Evolutionary conservation across 2,329 filamentous ascomycete genomes (phyloP), one percentile per base, ranked within the genome.

Genomic region (Cladophialophora immunda): DNA sequence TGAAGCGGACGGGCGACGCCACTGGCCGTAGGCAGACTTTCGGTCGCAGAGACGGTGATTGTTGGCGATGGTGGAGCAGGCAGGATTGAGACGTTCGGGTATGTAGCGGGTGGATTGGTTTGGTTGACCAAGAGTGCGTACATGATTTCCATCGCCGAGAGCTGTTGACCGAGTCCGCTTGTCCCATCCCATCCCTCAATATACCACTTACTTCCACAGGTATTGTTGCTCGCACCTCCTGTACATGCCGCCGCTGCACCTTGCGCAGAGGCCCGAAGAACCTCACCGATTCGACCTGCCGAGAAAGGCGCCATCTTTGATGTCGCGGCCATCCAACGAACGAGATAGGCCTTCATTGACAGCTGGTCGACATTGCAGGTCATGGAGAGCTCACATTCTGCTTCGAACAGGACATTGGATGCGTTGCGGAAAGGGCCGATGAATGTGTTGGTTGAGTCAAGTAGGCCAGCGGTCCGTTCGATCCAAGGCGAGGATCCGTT

Each of bases 301-400:
- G 86, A 88, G 60, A 84, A 84, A 0, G 90, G 90, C 0, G 87
- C 89, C 25, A 92, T 67, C 70, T 89, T 83, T 1, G 86, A 85
- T 1, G 86, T 83, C 19, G 84, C 82, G 2, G 86, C 82, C 69
- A 92, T 80, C 87, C 89, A 91, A 50, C 88, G 86, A 72, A 87
- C 84, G 13, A 92, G 81, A 64, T 89, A 89, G 53, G 89, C 90
- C 78, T 92, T 92, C 85, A 90, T 93, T 0, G 87, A 86, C 62
- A 87, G 78, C 83, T 93, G 91, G 73, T 94, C 92, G 53, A 85
- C 82, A 62, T 89, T 89, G 81, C 92, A 94, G 19, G 79, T 84
- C 27, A 77, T 75, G 4, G 75, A 78, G 3, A 83, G 79, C 71
- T 93, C 90, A 79, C 92, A 94, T 11, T 87, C 82, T 1, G 86